These are phyloP conservation scores for Calocera viscosa DNA, from an alignment of 768 basidiomycete genomes.

Conservation along the genomic window DNA sequence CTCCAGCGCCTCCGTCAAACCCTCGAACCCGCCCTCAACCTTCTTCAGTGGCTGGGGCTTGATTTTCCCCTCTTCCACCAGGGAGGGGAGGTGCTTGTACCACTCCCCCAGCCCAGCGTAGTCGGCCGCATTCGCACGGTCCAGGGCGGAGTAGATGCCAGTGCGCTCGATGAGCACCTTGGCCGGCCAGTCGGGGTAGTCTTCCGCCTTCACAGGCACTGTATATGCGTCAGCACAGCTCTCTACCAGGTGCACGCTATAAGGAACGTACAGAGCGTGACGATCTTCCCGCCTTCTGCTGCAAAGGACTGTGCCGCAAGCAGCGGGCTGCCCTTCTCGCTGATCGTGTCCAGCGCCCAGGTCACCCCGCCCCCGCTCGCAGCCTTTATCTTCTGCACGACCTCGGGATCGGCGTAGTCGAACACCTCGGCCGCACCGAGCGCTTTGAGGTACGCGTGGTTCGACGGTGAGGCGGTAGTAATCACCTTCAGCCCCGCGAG, in stretches of 20 bases:
- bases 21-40: background rate
- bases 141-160: background rate
- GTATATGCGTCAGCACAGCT: background rate
- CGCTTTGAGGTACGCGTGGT: constrained; percentile 29
- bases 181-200: background rate
- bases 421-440: constrained; percentile 30
- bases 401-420: constrained; percentile 19
- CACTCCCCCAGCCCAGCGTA: background rate
- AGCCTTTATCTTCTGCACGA: background rate
- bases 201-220: background rate
- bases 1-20: background rate
- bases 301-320: background rate
- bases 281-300: background rate
- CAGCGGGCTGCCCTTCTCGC: constrained; percentile 10
- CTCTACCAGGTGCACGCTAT: background rate
- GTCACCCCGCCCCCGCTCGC: constrained; percentile 17
- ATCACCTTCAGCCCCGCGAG: constrained; percentile 27
- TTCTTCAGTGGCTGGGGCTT: constrained; percentile 1
- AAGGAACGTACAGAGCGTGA: background rate
- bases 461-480: constrained; percentile 28
- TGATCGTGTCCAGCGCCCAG: constrained; percentile 12
- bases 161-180: background rate
- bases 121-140: background rate
- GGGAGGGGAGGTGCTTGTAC: background rate
- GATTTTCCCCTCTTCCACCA: background rate